Base-by-base conservation (phyloP, 106 monocot genomes). In the Dendrobium nobile region DNA sequence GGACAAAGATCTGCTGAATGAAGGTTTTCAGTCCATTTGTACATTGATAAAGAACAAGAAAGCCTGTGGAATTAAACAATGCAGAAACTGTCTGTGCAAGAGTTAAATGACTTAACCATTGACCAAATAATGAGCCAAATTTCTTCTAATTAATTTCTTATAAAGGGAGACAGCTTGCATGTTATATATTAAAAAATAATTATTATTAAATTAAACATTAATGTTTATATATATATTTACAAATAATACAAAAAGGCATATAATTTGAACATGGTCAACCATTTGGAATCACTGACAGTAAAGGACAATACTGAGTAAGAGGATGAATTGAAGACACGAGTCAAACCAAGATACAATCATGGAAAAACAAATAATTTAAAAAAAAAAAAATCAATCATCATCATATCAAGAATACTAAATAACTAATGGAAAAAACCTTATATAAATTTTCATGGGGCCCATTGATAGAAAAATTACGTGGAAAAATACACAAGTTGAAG, bases 141-240 rank as follows among this genome's bases (percentile, higher is more conserved):
- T 64, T 22, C 64, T 26, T 24, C 24, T 65, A 65, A 24, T 65
- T 65, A 61, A 37, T 37, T 37, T 65, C 24, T 26, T 65, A 26
- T n/a, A 65, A 65, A 65, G n/a, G 5, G 24, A 26, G n/a, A 65
- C 64, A 65, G 64, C 64, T 65, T 65, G 64, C 64, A 65, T 65
- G 6, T 65, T 9, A 7, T 65, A 65, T 65, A 65, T 15, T 24
- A 2, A 22, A 22, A 24, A 65, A 24, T 9, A 24, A 24, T 9
- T 26, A 65, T 65, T 65, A 26, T 65, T 65, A 65, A 9, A 65
- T 65, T n/a, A 18, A 65, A 65, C 15, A 65, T 24, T 24, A 22
- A 22, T 24, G 24, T 24, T 6, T 4, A 58, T 18, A 58, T 58
- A n/a, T 58, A 58, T 64, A 64, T n/a, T 1, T 26, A 64, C n/a